Evolutionary conservation across 768 basidiomycete genomes (phyloP).

Genomic region (Leccinellum luteum): DNA sequence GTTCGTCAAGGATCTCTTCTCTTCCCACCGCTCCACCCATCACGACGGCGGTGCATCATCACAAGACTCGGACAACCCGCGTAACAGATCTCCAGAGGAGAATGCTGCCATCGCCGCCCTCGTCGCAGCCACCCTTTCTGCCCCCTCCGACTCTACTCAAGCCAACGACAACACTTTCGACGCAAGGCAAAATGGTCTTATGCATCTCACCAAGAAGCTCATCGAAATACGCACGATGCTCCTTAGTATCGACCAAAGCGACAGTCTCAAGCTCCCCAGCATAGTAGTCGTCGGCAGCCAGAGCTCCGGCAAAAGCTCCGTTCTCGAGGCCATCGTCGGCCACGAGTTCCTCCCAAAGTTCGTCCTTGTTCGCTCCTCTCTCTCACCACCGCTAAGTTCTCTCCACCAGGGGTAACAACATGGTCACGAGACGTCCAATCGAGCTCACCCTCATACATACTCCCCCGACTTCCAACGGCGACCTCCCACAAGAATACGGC

Average conservation of each 20-base stretch:
- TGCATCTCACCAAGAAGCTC: constrained; percentile 91
- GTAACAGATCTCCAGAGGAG: constrained; percentile 49
- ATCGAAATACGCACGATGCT: constrained; percentile 95
- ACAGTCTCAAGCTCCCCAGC: constrained; percentile 90
- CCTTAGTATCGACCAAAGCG: constrained; percentile 94
- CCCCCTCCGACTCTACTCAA: constrained; percentile 56
- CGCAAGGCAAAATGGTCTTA: constrained; percentile 73
- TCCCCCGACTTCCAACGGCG: constrained; percentile 51
- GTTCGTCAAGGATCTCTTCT: constrained; percentile 67
- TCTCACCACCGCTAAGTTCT: background rate
- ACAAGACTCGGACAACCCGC: constrained; percentile 35
- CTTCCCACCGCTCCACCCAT: constrained; percentile 30
- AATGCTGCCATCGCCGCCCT: constrained; percentile 69
- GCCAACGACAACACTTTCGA: constrained; percentile 36
- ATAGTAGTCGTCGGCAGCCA: constrained; percentile 99
- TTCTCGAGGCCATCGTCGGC: constrained; percentile 95
- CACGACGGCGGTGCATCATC: constrained; percentile 33
- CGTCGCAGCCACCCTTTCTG: constrained; percentile 74
- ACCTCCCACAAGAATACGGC: constrained; percentile 74
- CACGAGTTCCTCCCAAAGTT: constrained; percentile 98
- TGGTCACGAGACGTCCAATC: constrained; percentile 98
- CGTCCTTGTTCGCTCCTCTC: constrained; percentile 30
- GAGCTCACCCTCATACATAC: constrained; percentile 97
- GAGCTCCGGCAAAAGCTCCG: constrained; percentile 97
- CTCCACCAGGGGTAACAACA: constrained; percentile 83